Evolutionary conservation across 2,329 filamentous ascomycete species (phyloP).

Genomic region (Xylaria sp.): DNA sequence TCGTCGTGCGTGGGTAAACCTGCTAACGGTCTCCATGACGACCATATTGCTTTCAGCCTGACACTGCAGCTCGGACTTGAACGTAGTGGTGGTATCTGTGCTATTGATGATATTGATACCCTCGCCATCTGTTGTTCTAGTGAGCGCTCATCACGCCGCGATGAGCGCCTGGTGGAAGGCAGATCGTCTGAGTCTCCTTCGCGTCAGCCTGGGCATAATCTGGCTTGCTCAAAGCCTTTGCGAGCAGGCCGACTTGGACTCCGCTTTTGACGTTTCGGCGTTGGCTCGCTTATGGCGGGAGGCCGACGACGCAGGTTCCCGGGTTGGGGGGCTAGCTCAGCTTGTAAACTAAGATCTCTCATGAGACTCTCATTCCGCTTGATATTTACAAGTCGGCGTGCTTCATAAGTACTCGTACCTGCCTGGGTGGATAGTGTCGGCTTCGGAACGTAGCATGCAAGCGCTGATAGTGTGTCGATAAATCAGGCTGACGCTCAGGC

Average conservation of each 20-base stretch:
- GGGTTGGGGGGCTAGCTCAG: constrained; percentile 35
- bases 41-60: neutral
- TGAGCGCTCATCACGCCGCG: constrained; percentile 12
- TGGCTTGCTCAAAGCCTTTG: constrained; percentile 49
- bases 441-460: neutral
- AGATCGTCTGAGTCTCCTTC: neutral
- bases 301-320: constrained; percentile 29
- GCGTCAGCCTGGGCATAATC: constrained; percentile 47
- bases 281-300: constrained; percentile 31
- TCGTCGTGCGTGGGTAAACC: neutral
- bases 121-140: neutral
- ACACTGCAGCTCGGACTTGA: constrained; percentile 1
- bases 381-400: constrained; percentile 59
- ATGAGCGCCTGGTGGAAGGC: constrained; percentile 3
- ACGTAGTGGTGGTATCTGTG: neutral
- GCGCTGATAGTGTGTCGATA: neutral
- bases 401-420: constrained; percentile 55
- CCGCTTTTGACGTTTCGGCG: constrained; percentile 55
- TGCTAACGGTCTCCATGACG: neutral
- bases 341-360: constrained; percentile 58
- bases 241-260: constrained; percentile 53
- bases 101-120: neutral
- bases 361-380: constrained; percentile 60
- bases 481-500: neutral
- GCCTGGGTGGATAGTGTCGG: neutral